phyloP scores from a whole-genome alignment of 441 rosid species.

The Biscutella laevigata region DNA sequence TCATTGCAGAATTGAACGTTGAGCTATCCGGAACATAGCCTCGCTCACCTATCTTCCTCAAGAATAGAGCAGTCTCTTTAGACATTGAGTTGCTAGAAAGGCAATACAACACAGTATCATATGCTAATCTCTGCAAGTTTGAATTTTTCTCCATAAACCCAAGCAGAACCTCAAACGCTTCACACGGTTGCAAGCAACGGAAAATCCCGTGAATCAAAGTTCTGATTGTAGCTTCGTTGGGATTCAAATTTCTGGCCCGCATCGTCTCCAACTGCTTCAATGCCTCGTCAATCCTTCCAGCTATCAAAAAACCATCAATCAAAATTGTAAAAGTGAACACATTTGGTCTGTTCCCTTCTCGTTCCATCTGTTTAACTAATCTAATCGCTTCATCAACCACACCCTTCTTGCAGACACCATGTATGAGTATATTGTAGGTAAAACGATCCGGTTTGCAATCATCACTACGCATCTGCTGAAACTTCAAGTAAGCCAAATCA shows the following conservation, averaged over 20 bases:
- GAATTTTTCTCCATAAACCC: conserved; percentile 44
- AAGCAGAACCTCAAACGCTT: conserved; percentile 52
- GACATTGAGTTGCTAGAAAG: conserved; percentile 57
- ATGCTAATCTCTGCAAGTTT: conserved; percentile 39
- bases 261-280: conserved; percentile 50
- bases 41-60: conserved; percentile 36
- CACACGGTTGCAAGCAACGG: conserved; percentile 32
- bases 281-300: conserved; percentile 57
- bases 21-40: conserved; percentile 51
- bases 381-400: conserved; percentile 78
- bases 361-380: conserved; percentile 79
- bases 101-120: conserved; percentile 54
- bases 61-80: conserved; percentile 50
- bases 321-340: conserved; percentile 71
- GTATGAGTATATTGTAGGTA: conserved; percentile 76
- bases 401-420: conserved; percentile 75
- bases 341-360: conserved; percentile 47
- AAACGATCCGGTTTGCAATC: conserved; percentile 75
- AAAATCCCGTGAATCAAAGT: conserved; percentile 71
- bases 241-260: conserved; percentile 44
- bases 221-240: conserved; percentile 72
- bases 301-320: conserved; percentile 71
- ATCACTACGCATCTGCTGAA: conserved; percentile 77
- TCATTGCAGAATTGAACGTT: conserved; percentile 46
- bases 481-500: conserved; percentile 77